Base-by-base conservation (phyloP, 768 basidiomycete genomes). In the Mycena belliarum region DNA sequence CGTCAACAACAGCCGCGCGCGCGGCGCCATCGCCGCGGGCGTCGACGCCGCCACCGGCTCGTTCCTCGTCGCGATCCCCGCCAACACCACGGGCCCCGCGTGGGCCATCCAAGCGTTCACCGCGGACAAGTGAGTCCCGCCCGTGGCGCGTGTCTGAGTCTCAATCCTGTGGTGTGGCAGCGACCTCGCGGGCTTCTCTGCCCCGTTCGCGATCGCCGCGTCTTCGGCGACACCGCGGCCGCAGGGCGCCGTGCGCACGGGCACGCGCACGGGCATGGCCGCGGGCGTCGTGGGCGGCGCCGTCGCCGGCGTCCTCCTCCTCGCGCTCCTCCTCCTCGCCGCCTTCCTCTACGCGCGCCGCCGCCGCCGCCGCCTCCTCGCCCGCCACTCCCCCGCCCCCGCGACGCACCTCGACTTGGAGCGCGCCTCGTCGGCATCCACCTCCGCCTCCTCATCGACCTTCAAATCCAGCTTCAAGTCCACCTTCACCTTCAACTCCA, bases 321-420 rank as follows among this genome's bases (percentile, higher is more conserved):
- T 63, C 23, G 42, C 55, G 1, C 47, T 59, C 46, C 29, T 57
- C 12, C 32, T 59, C 9, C 38, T 60, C 43, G 54, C 18, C 6
- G 37, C 43, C 10, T 60, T 63, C 57, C 7, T 59, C 23, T 57
- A 49, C 51, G 28, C 15, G 23, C 62, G 62, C 44, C 62, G 62
- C 38, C 62, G 58, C 50, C 61, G 46, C 20, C 58, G 53, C 5
- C 15, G 33, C 29, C 23, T 15, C 24, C 20, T 46, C n/a, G 48
- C 40, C 38, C 53, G n/a, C n/a, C 15, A 40, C 29, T n/a, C 18
- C 24, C 20, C 50, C n/a, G 48, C 40, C 38, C 53, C 57, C 32
- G 38, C 15, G 4, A 57, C 57, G 26, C 52, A 56, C 29, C 50
- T 63, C 32, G 58, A 63, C 25, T 29, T 43, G 23, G 46, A 25